Conservation (phyloP, 139 green algal genomes). For the Auxenochlorella pyrenoidosa region DNA sequence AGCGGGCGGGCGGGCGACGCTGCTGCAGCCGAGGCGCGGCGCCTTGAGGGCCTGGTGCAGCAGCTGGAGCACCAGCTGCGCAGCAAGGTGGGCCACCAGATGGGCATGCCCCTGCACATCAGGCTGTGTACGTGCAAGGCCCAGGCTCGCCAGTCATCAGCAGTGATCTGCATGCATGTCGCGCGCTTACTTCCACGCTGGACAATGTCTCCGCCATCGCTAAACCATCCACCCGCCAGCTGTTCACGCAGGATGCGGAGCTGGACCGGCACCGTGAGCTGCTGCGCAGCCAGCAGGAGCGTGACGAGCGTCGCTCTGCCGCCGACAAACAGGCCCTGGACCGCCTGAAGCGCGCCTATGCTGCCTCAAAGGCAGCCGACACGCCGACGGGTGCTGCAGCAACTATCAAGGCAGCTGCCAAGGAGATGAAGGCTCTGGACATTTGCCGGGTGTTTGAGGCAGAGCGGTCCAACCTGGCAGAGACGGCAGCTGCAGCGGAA, state of each 20-base stretch:
- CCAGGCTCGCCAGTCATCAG: too few relatives aligned
- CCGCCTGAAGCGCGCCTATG: constrained; percentile 19
- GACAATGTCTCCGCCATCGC: too few relatives aligned
- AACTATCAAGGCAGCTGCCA: not conserved
- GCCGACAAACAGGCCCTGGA: constrained; percentile 4
- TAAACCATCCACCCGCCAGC: too few relatives aligned
- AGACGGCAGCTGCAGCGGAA: not conserved
- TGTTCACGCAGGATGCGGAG: constrained; percentile 4
- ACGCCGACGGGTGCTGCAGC: not conserved
- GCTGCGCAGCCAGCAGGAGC: constrained; percentile 4
- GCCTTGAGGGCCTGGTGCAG: constrained; percentile 15
- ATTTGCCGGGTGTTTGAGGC: constrained; percentile 30
- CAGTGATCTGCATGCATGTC: too few relatives aligned
- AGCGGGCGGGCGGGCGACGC: not conserved
- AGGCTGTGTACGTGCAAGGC: too few relatives aligned
- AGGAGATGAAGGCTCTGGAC: constrained; percentile 7
- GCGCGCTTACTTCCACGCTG: too few relatives aligned
- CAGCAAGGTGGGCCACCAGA: constrained; percentile 6
- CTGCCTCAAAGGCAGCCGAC: constrained; percentile 11
- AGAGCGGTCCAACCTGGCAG: constrained; percentile 22
- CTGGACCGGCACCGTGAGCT: constrained; percentile 7
- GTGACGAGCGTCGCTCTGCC: not conserved
- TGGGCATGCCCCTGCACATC: not conserved
- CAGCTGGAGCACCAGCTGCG: constrained; percentile 14
- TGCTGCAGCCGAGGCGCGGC: not conserved